These are phyloP conservation scores for Asterionellopsis glacialis DNA, from an alignment of 108 stramenopile genomes.

Conservation along the genomic window DNA sequence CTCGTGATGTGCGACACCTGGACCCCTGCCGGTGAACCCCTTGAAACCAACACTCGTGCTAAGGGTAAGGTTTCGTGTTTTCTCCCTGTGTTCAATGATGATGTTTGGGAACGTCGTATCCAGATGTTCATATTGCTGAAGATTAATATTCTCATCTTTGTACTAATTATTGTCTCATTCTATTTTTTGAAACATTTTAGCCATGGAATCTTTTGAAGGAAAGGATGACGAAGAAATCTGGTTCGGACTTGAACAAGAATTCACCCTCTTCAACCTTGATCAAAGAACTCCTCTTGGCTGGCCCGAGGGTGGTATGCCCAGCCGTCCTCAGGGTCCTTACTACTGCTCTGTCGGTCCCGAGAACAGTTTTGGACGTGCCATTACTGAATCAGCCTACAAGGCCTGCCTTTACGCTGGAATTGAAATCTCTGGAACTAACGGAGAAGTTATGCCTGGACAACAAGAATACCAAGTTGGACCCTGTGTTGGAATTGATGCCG, in stretches of 20 bases:
- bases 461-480: slow-evolving; percentile 99
- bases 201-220: slow-evolving; percentile 73
- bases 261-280: slow-evolving; percentile 96
- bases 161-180: background rate
- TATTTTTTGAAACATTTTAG: slow-evolving; percentile 15
- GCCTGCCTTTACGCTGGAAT: slow-evolving; percentile 95
- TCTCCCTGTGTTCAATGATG: background rate
- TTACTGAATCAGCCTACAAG: slow-evolving; percentile 93
- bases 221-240: slow-evolving; percentile 77
- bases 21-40: slow-evolving; percentile 85
- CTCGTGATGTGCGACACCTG: slow-evolving; percentile 96
- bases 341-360: slow-evolving; percentile 96
- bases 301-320: slow-evolving; percentile 89
- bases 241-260: slow-evolving; percentile 98
- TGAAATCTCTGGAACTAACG: slow-evolving; percentile 94
- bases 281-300: slow-evolving; percentile 91
- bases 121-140: background rate
- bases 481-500: slow-evolving; percentile 96
- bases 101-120: background rate
- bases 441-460: slow-evolving; percentile 99
- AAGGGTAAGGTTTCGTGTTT: slow-evolving; percentile 44
- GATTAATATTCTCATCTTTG: background rate
- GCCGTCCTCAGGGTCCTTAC: slow-evolving; percentile 93
- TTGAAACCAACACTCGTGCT: slow-evolving; percentile 83
- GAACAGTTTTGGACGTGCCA: slow-evolving; percentile 89